These are phyloP conservation scores for Ganoderma boninense DNA, from an alignment of 1,284 basidiomycete genomes.

Conservation along the genomic window DNA sequence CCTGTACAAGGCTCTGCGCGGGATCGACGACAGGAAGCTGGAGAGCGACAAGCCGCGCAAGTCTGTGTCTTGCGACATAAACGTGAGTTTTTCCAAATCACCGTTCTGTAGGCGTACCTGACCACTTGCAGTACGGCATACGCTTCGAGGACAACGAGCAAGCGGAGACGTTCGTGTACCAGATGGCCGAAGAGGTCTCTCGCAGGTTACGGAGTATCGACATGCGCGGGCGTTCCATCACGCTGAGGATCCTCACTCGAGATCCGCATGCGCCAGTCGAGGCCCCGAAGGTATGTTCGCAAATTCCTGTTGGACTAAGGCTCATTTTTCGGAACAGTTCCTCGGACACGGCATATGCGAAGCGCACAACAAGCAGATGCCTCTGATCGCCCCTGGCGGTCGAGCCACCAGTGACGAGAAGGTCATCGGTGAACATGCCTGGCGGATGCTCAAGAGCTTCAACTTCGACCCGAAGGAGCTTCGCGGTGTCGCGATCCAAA, in stretches of 20 bases:
- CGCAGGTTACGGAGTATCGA: slow-evolving; percentile 72
- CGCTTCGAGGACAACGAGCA: slow-evolving; percentile 87
- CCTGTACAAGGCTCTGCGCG: slow-evolving; percentile 85
- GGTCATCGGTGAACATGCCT: slow-evolving; percentile 82
- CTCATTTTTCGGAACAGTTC: slow-evolving; percentile 60
- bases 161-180: slow-evolving; percentile 79
- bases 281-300: slow-evolving; percentile 79
- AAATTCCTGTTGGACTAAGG: slow-evolving; percentile 8
- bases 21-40: slow-evolving; percentile 82
- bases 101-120: neutral
- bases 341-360: slow-evolving; percentile 93
- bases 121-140: slow-evolving; percentile 83
- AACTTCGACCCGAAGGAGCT: slow-evolving; percentile 86
- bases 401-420: slow-evolving; percentile 77
- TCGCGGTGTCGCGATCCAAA: slow-evolving; percentile 92
- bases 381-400: slow-evolving; percentile 66
- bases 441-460: slow-evolving; percentile 78
- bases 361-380: slow-evolving; percentile 78
- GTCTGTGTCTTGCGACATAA: slow-evolving; percentile 92
- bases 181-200: slow-evolving; percentile 82
- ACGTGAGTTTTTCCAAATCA: slow-evolving; percentile 60
- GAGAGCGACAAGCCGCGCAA: slow-evolving; percentile 88
- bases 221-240: slow-evolving; percentile 78
- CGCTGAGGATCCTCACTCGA: slow-evolving; percentile 90
- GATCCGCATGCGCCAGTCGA: slow-evolving; percentile 90